A percentile compares a stretch with the other conserved stretches of the same genome.
Evolutionary conservation across 2,329 filamentous ascomycete genomes (phyloP).

Genomic region (Amauroascus niger): DNA sequence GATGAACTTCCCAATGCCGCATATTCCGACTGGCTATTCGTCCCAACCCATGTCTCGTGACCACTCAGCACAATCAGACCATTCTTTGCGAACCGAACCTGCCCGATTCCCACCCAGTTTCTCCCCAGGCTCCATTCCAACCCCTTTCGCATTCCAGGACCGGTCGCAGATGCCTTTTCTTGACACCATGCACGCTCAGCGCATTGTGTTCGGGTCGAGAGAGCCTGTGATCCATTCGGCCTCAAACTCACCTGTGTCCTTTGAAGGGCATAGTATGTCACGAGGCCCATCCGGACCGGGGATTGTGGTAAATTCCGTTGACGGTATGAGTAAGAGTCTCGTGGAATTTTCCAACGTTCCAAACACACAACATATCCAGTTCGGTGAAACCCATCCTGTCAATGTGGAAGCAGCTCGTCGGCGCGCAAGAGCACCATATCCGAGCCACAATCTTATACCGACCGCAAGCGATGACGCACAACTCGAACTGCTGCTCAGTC

Average conservation of each 20-base stretch:
- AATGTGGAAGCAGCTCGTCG: conserved; percentile 19
- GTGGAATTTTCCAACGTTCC: conserved; percentile 15
- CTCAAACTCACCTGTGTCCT: conserved; percentile 13
- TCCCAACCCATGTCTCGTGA: conserved; percentile 26
- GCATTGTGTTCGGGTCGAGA: conserved; percentile 11
- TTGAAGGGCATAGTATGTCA: conserved; percentile 17
- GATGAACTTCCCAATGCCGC: conserved; percentile 1
- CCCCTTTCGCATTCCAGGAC: conserved; percentile 6
- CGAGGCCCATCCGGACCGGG: conserved; percentile 22
- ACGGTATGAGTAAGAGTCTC: conserved; percentile 14
- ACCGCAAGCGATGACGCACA: conserved; percentile 18
- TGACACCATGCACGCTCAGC: conserved; percentile 9
- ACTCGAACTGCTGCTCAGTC: conserved; percentile 1
- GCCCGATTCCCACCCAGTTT: conserved; percentile 13
- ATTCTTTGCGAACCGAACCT: conserved; percentile 21
- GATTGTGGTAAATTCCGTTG: conserved; percentile 20
- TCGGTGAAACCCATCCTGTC: conserved; percentile 21
- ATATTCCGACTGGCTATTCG: conserved; percentile 21
- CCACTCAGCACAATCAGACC: conserved; percentile 21
- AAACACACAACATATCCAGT: conserved; percentile 18
- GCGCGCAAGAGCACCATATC: conserved; percentile 19
- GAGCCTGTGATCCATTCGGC: conserved; percentile 12
- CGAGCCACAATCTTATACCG: conserved; percentile 21
- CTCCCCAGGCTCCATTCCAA: conserved; percentile 6
- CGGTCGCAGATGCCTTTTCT: conserved; percentile 1